Conservation (phyloP, 139 green algal species). For the Coelastrella sp. region DNA sequence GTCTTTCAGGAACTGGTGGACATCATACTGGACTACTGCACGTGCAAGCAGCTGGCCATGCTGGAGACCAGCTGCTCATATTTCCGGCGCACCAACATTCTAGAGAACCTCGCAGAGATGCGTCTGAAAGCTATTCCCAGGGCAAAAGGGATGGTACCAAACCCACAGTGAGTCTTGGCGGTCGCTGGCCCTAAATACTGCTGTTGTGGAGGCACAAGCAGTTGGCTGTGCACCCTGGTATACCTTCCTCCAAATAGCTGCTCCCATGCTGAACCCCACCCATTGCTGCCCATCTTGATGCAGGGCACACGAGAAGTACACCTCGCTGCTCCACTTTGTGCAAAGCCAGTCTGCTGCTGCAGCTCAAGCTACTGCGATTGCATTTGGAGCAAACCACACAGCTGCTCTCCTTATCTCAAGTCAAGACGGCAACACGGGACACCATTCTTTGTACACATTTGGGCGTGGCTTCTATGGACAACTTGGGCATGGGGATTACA, state of each 20-base stretch:
- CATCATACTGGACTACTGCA: slow-evolving; percentile 71
- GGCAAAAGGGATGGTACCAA: slow-evolving; percentile 74
- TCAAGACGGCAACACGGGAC: slow-evolving; percentile 24
- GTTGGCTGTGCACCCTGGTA: too few species aligned
- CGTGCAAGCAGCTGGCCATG: slow-evolving; percentile 66
- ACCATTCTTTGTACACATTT: slow-evolving; percentile 61
- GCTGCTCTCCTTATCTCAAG: slow-evolving; percentile 60
- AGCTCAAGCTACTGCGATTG: slow-evolving; percentile 66
- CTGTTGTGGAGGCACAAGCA: too few species aligned
- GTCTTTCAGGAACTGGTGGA: slow-evolving; percentile 64
- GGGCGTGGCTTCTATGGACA: slow-evolving; percentile 86
- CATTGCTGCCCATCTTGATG: background rate
- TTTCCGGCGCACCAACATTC: slow-evolving; percentile 68
- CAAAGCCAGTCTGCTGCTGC: slow-evolving; percentile 68
- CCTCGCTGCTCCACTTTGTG: slow-evolving; percentile 77
- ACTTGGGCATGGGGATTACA: slow-evolving; percentile 69
- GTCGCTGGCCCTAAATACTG: background rate
- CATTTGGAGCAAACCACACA: slow-evolving; percentile 80
- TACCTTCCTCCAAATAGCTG: too few species aligned
- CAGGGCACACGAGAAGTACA: slow-evolving; percentile 72
- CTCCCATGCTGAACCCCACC: background rate
- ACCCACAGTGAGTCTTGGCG: slow-evolving; percentile 55
- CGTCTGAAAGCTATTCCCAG: slow-evolving; percentile 69
- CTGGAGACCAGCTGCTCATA: slow-evolving; percentile 76
- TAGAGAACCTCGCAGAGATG: slow-evolving; percentile 71